Conservation (phyloP, 768 basidiomycete genomes). For the Podaxis rugospora region DNA sequence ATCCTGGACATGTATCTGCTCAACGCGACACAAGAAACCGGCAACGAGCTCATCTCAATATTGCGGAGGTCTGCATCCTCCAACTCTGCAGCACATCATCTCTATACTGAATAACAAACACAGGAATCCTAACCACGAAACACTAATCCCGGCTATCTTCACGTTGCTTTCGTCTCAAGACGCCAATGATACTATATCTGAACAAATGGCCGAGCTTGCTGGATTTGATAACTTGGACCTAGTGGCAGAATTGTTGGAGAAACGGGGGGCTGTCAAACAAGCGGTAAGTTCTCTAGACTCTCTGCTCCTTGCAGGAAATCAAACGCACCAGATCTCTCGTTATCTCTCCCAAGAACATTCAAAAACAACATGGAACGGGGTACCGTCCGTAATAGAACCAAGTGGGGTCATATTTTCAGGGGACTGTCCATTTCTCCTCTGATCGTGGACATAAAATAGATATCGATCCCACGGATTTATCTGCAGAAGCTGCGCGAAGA, state of each 20-base stretch:
- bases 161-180: conserved; percentile 43
- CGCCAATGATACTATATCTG: conserved; percentile 69
- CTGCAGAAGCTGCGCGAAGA: conserved; percentile 39
- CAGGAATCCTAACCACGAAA: conserved; percentile 12
- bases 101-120: neutral
- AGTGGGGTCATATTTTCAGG: neutral
- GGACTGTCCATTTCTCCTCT: neutral
- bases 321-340: conserved; percentile 8
- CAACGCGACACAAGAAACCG: neutral
- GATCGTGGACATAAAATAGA: neutral
- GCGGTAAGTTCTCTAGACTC: conserved; percentile 36
- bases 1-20: conserved; percentile 3
- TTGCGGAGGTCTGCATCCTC: neutral
- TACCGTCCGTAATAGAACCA: neutral
- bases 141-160: conserved; percentile 25
- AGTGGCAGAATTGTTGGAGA: conserved; percentile 61
- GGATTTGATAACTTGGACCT: conserved; percentile 85
- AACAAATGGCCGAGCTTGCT: conserved; percentile 71
- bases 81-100: no score
- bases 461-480: neutral
- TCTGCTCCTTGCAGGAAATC: neutral
- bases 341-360: neutral
- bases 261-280: conserved; percentile 43
- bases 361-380: neutral
- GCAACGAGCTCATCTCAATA: neutral